Base-by-base conservation (phyloP, 331 rosid genomes). In the Ulmus americana region DNA sequence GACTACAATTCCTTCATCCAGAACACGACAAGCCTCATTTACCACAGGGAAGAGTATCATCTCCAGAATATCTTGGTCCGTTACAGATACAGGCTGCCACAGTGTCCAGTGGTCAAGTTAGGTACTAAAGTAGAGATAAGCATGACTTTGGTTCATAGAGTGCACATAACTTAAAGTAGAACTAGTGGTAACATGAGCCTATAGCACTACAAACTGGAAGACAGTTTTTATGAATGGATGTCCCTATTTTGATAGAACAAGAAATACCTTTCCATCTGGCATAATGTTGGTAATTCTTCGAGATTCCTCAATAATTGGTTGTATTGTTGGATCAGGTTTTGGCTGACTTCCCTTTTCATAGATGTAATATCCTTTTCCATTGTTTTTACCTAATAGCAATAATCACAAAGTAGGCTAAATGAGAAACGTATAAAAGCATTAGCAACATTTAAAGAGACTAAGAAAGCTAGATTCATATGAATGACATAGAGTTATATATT, bases 21-120 rank as follows among this genome's bases (percentile, higher is more conserved):
- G 62, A 67, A 94, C 87, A 70, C 96, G 95, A 45, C 99, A 94
- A 67, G 96, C 90, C 81, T 94, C 99, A 39, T 94, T 94, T 51
- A 90, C 99, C 56, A 85, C 78, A 1, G 99, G 99, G 74, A 94
- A 94, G 70, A 94, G 92, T 63, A 94, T 55, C 90, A 92, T 86
- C 85, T 89, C 98, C 80, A 92, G 72, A 10, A 94, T 82, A 63
- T 94, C 95, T 74, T 84, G 90, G 77, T 94, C 99, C 7, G 96
- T 79, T 74, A 94, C 76, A 59, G 84, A 61, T 63, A 90, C 61
- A 16, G 97, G 86, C 99, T 94, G 88, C 76, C 55, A 69, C 39
- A 75, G 54, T 63, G 15, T 65, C 47, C 44, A 53, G 40, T 43
- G 65, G 45, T 65, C 1, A 41, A 42, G 44, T 70, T 7, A 78